Percentiles rank a stretch among this genome's conserved stretches.
Evolutionary conservation across 768 basidiomycete genomes (phyloP).

Genomic region (Leccinum rimulosum): DNA sequence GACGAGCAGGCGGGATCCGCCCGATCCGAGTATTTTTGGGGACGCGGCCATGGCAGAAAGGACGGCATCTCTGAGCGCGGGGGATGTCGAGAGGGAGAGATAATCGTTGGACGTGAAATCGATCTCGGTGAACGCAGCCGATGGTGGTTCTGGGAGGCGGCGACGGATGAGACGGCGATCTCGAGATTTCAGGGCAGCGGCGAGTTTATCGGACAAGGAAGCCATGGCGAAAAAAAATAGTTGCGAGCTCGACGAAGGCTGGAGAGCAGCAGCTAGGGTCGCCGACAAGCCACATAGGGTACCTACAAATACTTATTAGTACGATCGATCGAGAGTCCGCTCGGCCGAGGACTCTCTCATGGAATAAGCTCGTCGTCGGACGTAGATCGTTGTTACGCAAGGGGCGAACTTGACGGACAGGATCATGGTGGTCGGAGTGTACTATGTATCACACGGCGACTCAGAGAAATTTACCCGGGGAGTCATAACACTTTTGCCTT

Average conservation of each 20-base stretch:
- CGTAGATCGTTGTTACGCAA: slow-evolving; percentile 12
- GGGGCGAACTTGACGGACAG: neutral
- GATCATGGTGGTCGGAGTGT: neutral
- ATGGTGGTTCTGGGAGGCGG: slow-evolving; percentile 55
- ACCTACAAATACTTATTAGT: neutral
- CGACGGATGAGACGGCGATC: slow-evolving; percentile 68
- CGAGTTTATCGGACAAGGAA: slow-evolving; percentile 40
- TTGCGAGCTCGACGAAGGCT: neutral
- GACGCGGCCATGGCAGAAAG: slow-evolving; percentile 48
- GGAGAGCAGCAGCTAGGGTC: neutral
- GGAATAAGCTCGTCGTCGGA: slow-evolving; percentile 2
- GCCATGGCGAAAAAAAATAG: slow-evolving; percentile 18
- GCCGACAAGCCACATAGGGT: neutral
- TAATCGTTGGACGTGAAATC: slow-evolving; percentile 95
- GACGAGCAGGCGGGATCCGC: slow-evolving; percentile 84
- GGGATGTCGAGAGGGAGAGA: slow-evolving; percentile 71
- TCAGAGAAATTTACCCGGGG: too few relatives aligned
- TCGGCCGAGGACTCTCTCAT: slow-evolving; percentile 5
- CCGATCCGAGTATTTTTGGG: slow-evolving; percentile 75
- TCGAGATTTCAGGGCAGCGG: slow-evolving; percentile 58
- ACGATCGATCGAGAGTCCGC: neutral
- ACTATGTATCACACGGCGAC: neutral
- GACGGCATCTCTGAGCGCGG: slow-evolving; percentile 54
- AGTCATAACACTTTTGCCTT: too few relatives aligned
- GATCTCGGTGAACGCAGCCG: slow-evolving; percentile 32